Evolutionary conservation across 192 early-diverging fungal genomes (phyloP), one percentile per base, ranked within the genome.

Genomic region (Coemansia sp.): DNA sequence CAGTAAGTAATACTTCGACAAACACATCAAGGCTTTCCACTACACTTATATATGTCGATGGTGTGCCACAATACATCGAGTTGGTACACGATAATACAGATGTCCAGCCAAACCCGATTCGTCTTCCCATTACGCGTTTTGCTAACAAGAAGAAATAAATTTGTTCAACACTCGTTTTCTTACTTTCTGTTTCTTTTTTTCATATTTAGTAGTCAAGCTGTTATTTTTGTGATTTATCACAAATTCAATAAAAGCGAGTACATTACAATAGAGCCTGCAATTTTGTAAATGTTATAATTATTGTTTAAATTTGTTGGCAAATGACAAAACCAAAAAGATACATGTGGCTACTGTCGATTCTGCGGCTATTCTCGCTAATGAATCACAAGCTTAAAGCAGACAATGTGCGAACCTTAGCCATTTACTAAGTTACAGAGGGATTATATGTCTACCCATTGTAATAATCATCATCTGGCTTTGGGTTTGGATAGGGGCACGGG

Each of bases 51-150:
- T 59, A 66, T n/a, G 61, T 79, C 18, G 72, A 79, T 58, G 67
- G 67, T 6, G 48, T 67, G 7, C 67, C 76, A 8, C 68, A 71
- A 18, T 71, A 73, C 42, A 59, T 79, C 21, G 76, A 79, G 35
- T 46, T 79, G 34, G 42, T 42, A 7, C 71, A 79, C 28, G 66
- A 79, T 33, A 73, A 73, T 26, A 20, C 33, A 2, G 49, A 51
- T 18, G 31, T 70, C 30, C 55, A 70, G 12, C 77, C 66, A 7
- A 79, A 73, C 30, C 77, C 77, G 15, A 79, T 79, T 57, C 55
- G 70, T 20, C 63, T 79, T 39, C 77, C 77, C 13, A 79, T 79
- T 16, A 63, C 77, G 2, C 55, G 62, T 7, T 45, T 74, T 3
- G 26, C 59, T 18, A 56, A 66, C 13, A 58, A 57, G 26, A 52